Percentiles rank a stretch among this genome's conserved stretches.
Conservation (phyloP, 805 yeast species). For the Tetrapisispora namnaoensis region DNA sequence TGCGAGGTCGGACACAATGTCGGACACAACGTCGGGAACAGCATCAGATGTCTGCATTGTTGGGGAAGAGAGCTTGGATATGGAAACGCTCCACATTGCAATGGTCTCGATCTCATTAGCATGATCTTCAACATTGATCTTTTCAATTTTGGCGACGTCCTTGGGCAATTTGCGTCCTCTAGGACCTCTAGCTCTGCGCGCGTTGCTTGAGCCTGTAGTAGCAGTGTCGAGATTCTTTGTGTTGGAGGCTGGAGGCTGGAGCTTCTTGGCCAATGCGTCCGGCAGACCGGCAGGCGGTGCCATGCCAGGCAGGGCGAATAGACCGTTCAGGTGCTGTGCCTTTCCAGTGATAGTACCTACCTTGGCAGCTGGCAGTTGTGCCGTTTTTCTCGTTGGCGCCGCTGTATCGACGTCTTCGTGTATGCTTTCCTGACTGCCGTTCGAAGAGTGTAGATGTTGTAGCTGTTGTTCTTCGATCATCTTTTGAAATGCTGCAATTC, state of each 20-base stretch:
- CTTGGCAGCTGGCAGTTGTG: too few relatives aligned
- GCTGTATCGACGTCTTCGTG: not conserved
- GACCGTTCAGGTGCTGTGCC: constrained; percentile 39
- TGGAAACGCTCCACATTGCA: constrained; percentile 13
- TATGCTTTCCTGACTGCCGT: constrained; percentile 5
- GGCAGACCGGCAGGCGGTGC: constrained; percentile 27
- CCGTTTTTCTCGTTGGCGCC: not conserved
- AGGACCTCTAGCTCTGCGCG: constrained; percentile 60
- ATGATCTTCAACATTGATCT: constrained; percentile 16
- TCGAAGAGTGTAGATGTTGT: constrained; percentile 43
- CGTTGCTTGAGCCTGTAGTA: not conserved
- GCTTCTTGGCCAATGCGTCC: constrained; percentile 11
- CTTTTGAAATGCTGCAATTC: constrained; percentile 73
- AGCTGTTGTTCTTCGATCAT: constrained; percentile 49
- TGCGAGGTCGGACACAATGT: not conserved
- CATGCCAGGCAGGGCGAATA: constrained; percentile 51
- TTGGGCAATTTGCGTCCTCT: constrained; percentile 59
- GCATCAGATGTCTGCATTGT: not conserved
- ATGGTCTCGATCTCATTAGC: constrained; percentile 16
- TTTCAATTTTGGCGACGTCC: constrained; percentile 34
- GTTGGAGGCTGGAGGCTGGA: constrained; percentile 5
- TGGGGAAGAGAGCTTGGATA: too few relatives aligned
- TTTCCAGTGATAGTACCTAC: not conserved
- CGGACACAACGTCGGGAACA: too few relatives aligned
- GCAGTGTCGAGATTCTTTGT: not conserved